A percentile compares a stretch with the other conserved stretches of the same genome.
Conservation (phyloP, 768 basidiomycete species). For the Tephrocybe sp. region DNA sequence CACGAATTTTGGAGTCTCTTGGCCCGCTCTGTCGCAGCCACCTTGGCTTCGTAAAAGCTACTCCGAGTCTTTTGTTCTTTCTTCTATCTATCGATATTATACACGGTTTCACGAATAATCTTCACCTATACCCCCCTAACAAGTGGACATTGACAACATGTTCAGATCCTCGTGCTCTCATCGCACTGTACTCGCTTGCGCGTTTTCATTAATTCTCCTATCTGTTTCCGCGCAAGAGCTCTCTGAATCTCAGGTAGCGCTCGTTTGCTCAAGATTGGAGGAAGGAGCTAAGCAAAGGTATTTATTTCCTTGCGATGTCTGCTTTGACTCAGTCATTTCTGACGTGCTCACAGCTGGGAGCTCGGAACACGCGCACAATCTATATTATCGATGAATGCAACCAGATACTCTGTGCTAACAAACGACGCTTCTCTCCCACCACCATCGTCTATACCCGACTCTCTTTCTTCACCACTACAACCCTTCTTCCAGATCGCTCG, state of each 20-base stretch:
- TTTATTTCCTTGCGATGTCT: background rate
- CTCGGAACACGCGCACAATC: conserved; percentile 53
- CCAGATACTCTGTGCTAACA: conserved; percentile 44
- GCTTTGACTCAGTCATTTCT: background rate
- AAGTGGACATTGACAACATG: conserved; percentile 8
- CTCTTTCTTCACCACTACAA: conserved; percentile 34
- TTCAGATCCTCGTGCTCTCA: background rate
- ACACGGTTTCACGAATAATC: background rate
- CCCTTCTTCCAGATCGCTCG: conserved; percentile 58
- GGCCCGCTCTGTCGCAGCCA: background rate
- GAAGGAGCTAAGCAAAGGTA: conserved; percentile 38
- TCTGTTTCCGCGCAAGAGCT: conserved; percentile 26
- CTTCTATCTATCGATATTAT: background rate
- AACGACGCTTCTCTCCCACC: conserved; percentile 32
- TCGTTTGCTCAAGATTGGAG: conserved; percentile 34
- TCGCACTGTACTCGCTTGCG: background rate
- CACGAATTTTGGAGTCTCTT: background rate
- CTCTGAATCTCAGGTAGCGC: conserved; percentile 29
- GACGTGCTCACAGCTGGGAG: conserved; percentile 45
- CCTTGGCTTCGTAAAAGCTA: background rate
- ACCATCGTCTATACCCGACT: conserved; percentile 29
- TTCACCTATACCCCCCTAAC: background rate
- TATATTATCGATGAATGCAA: conserved; percentile 44
- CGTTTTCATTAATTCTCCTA: conserved; percentile 7
- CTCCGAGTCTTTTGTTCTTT: background rate